Percentiles rank a stretch among this genome's conserved stretches.
Conservation (phyloP, 345 rosid species). For the Populus davidiana region DNA sequence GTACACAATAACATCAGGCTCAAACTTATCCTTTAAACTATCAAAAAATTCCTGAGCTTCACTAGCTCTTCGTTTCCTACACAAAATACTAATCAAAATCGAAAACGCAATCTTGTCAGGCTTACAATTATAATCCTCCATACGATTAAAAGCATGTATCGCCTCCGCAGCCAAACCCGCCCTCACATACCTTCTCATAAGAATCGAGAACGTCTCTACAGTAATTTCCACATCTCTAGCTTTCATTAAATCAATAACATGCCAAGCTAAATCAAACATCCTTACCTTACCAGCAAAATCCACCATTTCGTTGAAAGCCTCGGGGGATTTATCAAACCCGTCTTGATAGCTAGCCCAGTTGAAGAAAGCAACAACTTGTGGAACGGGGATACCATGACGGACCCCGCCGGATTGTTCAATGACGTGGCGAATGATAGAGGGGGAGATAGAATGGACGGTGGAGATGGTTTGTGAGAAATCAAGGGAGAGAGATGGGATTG, state of each 20-base stretch:
- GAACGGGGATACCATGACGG: constrained; percentile 82
- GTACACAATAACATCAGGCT: constrained; percentile 70
- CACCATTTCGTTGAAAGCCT: constrained; percentile 80
- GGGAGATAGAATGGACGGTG: constrained; percentile 37
- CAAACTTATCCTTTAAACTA: constrained; percentile 53
- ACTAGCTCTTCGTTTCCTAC: constrained; percentile 62
- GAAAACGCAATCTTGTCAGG: constrained; percentile 81
- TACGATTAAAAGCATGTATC: constrained; percentile 77
- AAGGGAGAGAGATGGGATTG: constrained; percentile 60
- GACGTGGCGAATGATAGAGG: constrained; percentile 48
- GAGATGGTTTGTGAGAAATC: constrained; percentile 48
- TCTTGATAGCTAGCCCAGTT: constrained; percentile 62
- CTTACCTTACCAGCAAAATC: constrained; percentile 76
- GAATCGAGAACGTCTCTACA: constrained; percentile 56
- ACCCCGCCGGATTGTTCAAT: constrained; percentile 58
- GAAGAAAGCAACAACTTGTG: constrained; percentile 72
- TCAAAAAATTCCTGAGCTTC: constrained; percentile 87
- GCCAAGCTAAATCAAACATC: constrained; percentile 78
- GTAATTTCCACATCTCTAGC: constrained; percentile 51
- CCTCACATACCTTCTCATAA: constrained; percentile 78
- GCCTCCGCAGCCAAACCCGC: constrained; percentile 90
- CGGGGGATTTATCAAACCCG: constrained; percentile 41
- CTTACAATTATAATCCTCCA: constrained; percentile 83
- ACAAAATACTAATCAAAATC: constrained; percentile 58
- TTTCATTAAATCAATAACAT: constrained; percentile 65